Base-by-base conservation (phyloP, 73 alveolate species). In the Paraurostyla sp. region DNA sequence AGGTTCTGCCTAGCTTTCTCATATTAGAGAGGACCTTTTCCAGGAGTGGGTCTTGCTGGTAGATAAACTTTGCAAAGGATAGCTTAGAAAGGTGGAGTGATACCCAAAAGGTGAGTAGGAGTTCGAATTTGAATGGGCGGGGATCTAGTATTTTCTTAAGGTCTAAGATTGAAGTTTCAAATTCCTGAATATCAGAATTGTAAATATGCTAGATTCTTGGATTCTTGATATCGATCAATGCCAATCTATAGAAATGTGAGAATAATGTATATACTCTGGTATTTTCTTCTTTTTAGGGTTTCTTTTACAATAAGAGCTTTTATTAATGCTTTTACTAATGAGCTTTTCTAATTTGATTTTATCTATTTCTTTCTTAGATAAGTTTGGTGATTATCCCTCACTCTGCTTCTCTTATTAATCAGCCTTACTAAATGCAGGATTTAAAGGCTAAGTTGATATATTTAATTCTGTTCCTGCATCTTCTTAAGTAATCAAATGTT, bases 61-160 rank as follows among this genome's bases (percentile, higher is more conserved):
- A 38, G 40, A 85, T 11, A 36, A 68, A 35, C 69, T 85, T 35
- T 16, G 92, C 80, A 18, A 22, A 46, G 4, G 65, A 68, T 16
- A 85, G 59, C 22, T 43, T 65, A 48, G 65, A 42, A 18, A 32
- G 32, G 73, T 85, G 85, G 42, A 85, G 22, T 13, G 82, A 15
- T 16, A 85, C 50, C 92, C 92, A 85, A 45, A 85, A 85, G 36
- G 59, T 0, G 7, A 85, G 4, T 22, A 85, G 41, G 15, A 69
- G 36, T 16, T 69, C 80, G 20, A 32, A 29, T 68, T 65, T 85
- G 35, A 69, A 68, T 35, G 76, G 22, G 27, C 69, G 33, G 38
- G 50, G 38, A 23, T 69, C 87, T 18, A 43, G n/a, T 11, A 38
- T 48, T 50, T 85, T 69, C 71, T 22, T 29, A 15, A 69, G 41